Percentiles rank a stretch among this genome's conserved stretches.
These are phyloP conservation scores for Nicotiana benthamiana DNA, from an alignment of 257 asterid species.

Conservation along the genomic window DNA sequence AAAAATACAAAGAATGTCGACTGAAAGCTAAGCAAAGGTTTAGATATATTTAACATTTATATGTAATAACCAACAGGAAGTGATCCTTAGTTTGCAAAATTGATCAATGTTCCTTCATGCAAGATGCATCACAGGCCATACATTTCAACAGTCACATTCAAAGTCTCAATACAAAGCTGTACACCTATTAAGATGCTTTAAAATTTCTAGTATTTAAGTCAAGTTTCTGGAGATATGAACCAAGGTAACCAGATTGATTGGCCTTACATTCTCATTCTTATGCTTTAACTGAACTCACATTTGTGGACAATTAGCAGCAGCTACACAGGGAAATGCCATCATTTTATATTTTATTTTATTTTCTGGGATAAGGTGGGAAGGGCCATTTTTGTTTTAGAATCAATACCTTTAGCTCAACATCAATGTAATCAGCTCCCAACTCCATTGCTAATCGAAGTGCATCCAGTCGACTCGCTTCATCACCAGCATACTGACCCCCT, in stretches of 20 bases:
- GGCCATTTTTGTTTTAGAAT: neutral
- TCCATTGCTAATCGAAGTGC: conserved; percentile 84
- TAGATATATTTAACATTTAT: neutral
- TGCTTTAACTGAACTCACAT: neutral
- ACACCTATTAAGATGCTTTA: neutral
- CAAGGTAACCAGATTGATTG: neutral
- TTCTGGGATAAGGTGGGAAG: neutral
- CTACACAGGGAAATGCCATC: neutral
- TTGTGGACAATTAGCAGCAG: neutral
- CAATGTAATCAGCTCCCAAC: conserved; percentile 94
- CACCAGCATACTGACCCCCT: conserved; percentile 91
- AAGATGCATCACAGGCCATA: neutral
- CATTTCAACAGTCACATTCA: neutral
- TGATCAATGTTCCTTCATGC: neutral
- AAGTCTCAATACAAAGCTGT: neutral
- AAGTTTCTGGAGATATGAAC: neutral
- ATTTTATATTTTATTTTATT: neutral
- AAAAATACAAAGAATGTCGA: neutral
- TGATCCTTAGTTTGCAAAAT: neutral
- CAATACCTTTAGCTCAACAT: conserved; percentile 85
- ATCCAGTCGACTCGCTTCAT: conserved; percentile 51
- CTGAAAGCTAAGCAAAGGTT: neutral
- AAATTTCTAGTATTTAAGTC: neutral
- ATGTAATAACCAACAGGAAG: neutral
- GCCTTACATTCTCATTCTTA: neutral